These are phyloP conservation scores for Pinus albicaulis DNA, from an alignment of 75 land plant species.

Conservation along the genomic window DNA sequence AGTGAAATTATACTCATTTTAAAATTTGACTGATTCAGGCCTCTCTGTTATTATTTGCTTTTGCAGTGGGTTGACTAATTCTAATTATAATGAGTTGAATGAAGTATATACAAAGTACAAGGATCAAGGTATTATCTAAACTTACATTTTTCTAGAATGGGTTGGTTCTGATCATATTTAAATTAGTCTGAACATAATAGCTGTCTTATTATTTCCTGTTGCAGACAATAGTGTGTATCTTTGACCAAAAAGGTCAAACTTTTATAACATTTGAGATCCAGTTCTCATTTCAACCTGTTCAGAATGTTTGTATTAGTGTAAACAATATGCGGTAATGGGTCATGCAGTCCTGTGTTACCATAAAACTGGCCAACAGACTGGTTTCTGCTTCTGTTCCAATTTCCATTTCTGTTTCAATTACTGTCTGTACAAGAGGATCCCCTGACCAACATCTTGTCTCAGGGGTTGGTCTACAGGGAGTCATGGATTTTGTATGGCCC, in stretches of 20 bases:
- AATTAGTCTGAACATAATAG: not conserved
- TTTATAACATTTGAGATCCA: no score
- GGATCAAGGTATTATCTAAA: slow-evolving; percentile 34
- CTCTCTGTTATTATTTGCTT: not conserved
- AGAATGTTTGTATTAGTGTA: not conserved
- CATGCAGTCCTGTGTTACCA: not conserved
- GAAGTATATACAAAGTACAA: slow-evolving; percentile 67
- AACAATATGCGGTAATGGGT: no score
- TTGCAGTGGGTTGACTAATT: slow-evolving; percentile 59
- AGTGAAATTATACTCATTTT: not conserved
- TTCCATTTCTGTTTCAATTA: slow-evolving; percentile 7
- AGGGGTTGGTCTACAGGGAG: no score
- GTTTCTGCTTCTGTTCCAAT: no score
- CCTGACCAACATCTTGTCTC: no score
- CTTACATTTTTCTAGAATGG: not conserved
- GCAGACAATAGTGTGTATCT: no score
- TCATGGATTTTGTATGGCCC: slow-evolving; percentile 23
- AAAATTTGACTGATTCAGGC: not conserved
- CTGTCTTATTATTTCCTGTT: no score
- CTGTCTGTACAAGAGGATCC: slow-evolving; percentile 42
- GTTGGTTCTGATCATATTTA: not conserved
- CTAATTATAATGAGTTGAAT: slow-evolving; percentile 75
- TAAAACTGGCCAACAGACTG: no score
- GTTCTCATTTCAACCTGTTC: not conserved
- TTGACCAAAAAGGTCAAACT: no score